Evolutionary conservation across 441 rosid genomes (phyloP).

Genomic region (Viola pubescens): DNA sequence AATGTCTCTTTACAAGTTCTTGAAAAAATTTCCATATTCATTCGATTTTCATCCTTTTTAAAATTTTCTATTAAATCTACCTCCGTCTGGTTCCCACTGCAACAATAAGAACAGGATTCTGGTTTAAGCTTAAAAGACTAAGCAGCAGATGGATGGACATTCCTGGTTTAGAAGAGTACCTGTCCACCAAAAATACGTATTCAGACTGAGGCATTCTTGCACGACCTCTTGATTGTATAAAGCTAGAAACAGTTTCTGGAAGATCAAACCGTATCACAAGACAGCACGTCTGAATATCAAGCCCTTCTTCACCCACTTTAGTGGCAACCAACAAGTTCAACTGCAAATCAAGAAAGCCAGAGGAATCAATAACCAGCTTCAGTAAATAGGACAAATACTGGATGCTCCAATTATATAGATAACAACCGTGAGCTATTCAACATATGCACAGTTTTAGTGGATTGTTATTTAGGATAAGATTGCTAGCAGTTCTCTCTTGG

Average conservation of each 20-base stretch:
- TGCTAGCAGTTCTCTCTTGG: neutral
- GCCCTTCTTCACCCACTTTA: constrained; percentile 99
- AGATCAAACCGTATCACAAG: constrained; percentile 96
- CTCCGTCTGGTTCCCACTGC: constrained; percentile 75
- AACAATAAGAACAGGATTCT: constrained; percentile 24
- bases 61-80: constrained; percentile 61
- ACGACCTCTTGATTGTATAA: constrained; percentile 99
- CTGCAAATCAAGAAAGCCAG: constrained; percentile 36
- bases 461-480: neutral
- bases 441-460: neutral
- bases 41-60: constrained; percentile 48
- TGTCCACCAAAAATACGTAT: constrained; percentile 91
- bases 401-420: constrained; percentile 5
- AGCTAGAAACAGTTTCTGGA: constrained; percentile 95
- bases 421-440: neutral
- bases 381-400: neutral
- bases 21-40: constrained; percentile 64
- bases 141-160: constrained; percentile 15
- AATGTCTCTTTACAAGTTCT: constrained; percentile 62
- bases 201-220: constrained; percentile 97
- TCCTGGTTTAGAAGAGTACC: constrained; percentile 36
- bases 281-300: constrained; percentile 96
- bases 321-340: constrained; percentile 95
- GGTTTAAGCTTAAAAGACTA: constrained; percentile 6
- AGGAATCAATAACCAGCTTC: neutral